A percentile compares a stretch with the other conserved stretches of the same genome.
Evolutionary conservation across 1,284 basidiomycete species (phyloP).

Genomic region (Cutaneotrichosporon cyanovorans): DNA sequence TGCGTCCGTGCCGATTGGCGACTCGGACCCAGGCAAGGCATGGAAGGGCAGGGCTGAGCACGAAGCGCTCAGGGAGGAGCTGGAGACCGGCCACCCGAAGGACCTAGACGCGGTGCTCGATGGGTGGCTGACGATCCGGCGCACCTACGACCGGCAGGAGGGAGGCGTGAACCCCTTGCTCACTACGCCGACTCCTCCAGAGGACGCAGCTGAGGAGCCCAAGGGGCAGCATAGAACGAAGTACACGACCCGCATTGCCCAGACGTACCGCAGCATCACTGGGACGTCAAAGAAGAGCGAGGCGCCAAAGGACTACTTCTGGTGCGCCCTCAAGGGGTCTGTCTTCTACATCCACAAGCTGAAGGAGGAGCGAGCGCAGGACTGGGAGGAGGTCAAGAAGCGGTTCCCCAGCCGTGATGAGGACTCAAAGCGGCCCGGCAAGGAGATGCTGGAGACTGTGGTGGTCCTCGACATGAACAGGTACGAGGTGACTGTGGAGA

Average conservation of each 20-base stretch:
- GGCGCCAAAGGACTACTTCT: conserved; percentile 83
- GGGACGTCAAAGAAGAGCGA: conserved; percentile 48
- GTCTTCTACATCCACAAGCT: conserved; percentile 78
- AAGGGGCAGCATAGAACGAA: conserved; percentile 52
- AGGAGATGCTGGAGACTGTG: background rate
- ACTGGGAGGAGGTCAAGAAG: background rate
- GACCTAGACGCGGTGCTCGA: conserved; percentile 12
- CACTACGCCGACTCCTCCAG: conserved; percentile 1
- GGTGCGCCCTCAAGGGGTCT: conserved; percentile 75
- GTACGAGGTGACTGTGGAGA: conserved; percentile 66
- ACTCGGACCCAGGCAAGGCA: conserved; percentile 50
- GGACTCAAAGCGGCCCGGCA: background rate
- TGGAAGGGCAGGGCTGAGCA: conserved; percentile 33
- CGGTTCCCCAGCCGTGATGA: background rate
- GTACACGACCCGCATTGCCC: conserved; percentile 27
- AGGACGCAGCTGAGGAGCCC: conserved; percentile 9
- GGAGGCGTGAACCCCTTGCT: background rate
- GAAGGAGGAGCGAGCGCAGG: background rate
- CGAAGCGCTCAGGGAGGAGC: conserved; percentile 4
- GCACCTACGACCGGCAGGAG: conserved; percentile 61
- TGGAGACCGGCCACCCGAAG: conserved; percentile 16
- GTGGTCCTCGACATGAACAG: conserved; percentile 57
- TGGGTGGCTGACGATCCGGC: conserved; percentile 78
- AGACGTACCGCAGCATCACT: conserved; percentile 7
- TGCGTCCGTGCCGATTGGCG: conserved; percentile 67